Base-by-base conservation (phyloP, 805 yeast species). In the Citeromyces matritensis region DNA sequence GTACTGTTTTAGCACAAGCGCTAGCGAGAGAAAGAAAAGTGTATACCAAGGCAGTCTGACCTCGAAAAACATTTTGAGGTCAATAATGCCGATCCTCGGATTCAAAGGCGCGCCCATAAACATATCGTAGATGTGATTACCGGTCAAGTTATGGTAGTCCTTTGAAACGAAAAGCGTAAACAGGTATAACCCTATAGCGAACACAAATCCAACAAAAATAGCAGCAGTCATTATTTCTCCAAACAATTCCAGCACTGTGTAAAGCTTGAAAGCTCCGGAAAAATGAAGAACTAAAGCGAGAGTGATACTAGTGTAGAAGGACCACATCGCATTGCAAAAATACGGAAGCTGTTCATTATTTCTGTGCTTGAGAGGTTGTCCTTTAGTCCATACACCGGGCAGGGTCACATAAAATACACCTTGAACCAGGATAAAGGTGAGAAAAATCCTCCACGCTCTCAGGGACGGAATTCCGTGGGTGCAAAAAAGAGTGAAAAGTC, bases 41-140 rank as follows among this genome's bases (percentile, higher is more conserved):
- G 85, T 82, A 60, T 75, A 91, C 98, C 98, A 91, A 10, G 98
- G 98, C 37, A 91, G 64, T 52, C 98, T 74, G 28, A 91, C 96
- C 57, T 91, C 98, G 51, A 85, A 88, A 56, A 91, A 91, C 94
- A 91, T 84, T 65, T 91, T 91, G 53, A 84, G 63, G 57, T 91
- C 98, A 44, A 88, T 66, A 43, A 76, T 77, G 27, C 96, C 97
- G 49, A 88, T 64, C 52, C 98, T 69, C 39, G 98, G 98, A 56
- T 91, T 91, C 51, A 91, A 69, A 27, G 96, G 94, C 10, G 95
- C 95, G 30, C 98, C 98, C 93, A 91, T 76, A 60, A 91, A 91
- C 47, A 84, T 63, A 55, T 91, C 98, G 49, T 85, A 88, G 41
- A 91, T 54, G 46, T 69, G 78, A 54, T 80, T 83, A 14, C 97